phyloP scores from a whole-genome alignment of 192 early-diverging fungal genomes.

The Backusella liffmaniae region DNA sequence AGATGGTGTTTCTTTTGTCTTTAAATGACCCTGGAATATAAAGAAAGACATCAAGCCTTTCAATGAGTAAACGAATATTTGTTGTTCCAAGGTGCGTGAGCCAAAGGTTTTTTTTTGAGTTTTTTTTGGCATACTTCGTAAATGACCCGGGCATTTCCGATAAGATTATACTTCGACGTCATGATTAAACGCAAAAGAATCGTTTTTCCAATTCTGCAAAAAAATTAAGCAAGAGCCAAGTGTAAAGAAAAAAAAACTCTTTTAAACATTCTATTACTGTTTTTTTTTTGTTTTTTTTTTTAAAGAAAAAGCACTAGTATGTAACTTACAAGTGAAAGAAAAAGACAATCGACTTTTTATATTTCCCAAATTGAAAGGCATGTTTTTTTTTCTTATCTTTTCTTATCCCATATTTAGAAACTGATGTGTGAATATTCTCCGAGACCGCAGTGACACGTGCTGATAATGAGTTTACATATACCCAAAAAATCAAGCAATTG shows the following conservation, averaged over 20 bases:
- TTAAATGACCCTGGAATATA: neutral
- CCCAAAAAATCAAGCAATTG: neutral
- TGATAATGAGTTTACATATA: neutral
- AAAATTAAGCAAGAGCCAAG: neutral
- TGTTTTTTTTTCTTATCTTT: conserved; percentile 5
- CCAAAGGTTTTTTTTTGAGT: neutral
- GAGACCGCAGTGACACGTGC: conserved; percentile 1
- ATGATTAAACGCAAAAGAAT: neutral
- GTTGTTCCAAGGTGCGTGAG: neutral
- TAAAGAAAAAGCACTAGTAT: neutral
- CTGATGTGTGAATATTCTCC: neutral
- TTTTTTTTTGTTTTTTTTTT: too few relatives aligned
- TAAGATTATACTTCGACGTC: neutral
- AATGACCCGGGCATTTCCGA: neutral
- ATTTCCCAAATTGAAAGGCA: neutral
- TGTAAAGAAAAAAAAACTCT: neutral
- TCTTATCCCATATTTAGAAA: conserved; percentile 9
- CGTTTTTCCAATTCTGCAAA: neutral
- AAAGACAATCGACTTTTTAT: neutral
- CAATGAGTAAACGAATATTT: neutral
- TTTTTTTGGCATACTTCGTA: neutral
- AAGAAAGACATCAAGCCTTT: neutral
- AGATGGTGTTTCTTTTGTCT: neutral
- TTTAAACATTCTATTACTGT: too few relatives aligned
- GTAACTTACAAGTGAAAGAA: neutral